Base-by-base conservation (phyloP, 202 grass and related monocot genomes). In the Miscanthus sacchariflorus region DNA sequence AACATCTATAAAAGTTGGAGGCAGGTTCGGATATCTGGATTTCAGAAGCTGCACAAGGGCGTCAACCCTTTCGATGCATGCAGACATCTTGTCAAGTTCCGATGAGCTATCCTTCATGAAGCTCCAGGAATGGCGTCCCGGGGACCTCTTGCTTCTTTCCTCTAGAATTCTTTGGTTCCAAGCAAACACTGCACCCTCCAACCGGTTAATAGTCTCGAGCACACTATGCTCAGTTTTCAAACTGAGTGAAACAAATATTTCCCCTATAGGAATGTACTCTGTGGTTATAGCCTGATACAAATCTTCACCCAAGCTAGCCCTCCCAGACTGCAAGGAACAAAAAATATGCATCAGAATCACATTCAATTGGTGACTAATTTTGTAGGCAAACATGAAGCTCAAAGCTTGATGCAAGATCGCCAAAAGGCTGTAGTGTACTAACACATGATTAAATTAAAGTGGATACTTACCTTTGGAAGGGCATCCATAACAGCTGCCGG, bases 241-340 rank as follows among this genome's bases (percentile, higher is more conserved):
- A 68, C 94, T 92, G 36, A 99, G 93, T 5, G 94, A 97, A 48
- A 93, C 43, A 21, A 99, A 95, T n/a, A 99, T 90, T 71, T 97
- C 90, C 42, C 97, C 93, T 9, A 92, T 58, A 15, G 97, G 88
- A 87, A 94, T 93, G 7, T 91, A 96, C 48, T 95, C 91, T 17
- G 93, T 87, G 21, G 86, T 87, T 87, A 99, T 90, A 76, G 91
- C 91, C 76, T 92, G 93, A 78, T 91, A 96, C 81, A 99, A 71
- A 80, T 90, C 91, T 87, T 96, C 92, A 3, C 97, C 97, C 88
- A 99, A 90, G 81, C 94, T 95, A 92, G 91, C 84, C 87, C 91
- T 99, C 48, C 94, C 97, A 83, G 97, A 95, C 97, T 99, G 93
- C 74, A 90, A 76, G 66, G 49, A 82, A 56, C 64, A 75, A 65